Percentiles rank a stretch among this genome's conserved stretches.
phyloP scores from a whole-genome alignment of 768 basidiomycete species.

The Lyophyllum decastes region DNA sequence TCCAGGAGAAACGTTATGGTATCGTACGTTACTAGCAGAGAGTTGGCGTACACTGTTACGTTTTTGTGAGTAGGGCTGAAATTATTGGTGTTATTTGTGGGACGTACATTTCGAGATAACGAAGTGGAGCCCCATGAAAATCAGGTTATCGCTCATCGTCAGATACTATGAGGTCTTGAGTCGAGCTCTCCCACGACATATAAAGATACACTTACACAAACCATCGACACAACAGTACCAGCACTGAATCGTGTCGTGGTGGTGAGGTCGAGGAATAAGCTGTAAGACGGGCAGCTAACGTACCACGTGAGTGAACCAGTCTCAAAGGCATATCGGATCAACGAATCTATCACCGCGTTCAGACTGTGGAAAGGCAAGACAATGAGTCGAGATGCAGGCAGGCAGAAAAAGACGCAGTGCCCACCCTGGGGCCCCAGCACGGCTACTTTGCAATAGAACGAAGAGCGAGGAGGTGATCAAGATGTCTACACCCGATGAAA shows the following conservation, averaged over 20 bases:
- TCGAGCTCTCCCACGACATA: neutral
- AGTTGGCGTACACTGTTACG: neutral
- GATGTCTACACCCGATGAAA: slow-evolving; percentile 42
- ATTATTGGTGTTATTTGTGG: neutral
- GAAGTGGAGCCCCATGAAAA: neutral
- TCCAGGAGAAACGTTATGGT: neutral
- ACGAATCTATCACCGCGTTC: slow-evolving; percentile 9
- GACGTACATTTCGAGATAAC: neutral
- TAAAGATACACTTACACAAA: neutral
- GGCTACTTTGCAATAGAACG: slow-evolving; percentile 33
- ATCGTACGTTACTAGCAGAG: neutral
- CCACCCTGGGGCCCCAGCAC: slow-evolving; percentile 29
- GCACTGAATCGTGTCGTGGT: neutral
- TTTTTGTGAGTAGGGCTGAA: neutral
- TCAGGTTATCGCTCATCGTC: neutral
- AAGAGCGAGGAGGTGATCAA: slow-evolving; percentile 37
- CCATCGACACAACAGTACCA: neutral
- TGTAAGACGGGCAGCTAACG: neutral
- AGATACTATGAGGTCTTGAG: neutral
- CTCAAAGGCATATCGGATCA: slow-evolving; percentile 36
- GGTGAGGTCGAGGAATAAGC: too few species aligned
- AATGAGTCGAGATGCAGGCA: neutral
- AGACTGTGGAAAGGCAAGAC: neutral
- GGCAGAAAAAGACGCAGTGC: slow-evolving; percentile 3
- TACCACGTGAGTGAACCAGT: slow-evolving; percentile 44